Evolutionary conservation across 2,329 filamentous ascomycete genomes (phyloP).

Genomic region (Diaporthe humulicola): DNA sequence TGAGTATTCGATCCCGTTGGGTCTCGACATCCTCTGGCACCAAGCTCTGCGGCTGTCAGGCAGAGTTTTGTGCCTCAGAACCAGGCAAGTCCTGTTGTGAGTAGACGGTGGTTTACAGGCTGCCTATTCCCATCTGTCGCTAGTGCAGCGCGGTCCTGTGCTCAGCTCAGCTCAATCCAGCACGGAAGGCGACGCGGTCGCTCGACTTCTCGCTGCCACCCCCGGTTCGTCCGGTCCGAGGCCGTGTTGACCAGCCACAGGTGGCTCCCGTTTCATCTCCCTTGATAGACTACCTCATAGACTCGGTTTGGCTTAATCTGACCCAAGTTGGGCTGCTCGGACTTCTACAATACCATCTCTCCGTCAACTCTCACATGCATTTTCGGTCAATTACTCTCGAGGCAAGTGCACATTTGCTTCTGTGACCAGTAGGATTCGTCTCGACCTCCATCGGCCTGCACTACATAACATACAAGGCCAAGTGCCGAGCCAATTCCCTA

Average conservation of each 20-base stretch:
- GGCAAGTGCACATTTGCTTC: background rate
- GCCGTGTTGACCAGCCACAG: constrained; percentile 24
- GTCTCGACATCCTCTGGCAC: constrained; percentile 63
- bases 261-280: constrained; percentile 25
- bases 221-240: constrained; percentile 20
- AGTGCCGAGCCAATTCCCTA: background rate
- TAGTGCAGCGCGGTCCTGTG: background rate
- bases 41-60: constrained; percentile 20
- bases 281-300: constrained; percentile 28
- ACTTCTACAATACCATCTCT: background rate
- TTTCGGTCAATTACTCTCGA: background rate
- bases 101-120: background rate
- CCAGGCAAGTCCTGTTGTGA: background rate
- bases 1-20: constrained; percentile 74
- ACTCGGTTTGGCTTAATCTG: background rate
- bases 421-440: background rate
- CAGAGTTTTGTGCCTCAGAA: background rate
- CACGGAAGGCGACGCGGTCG: constrained; percentile 23
- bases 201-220: constrained; percentile 6
- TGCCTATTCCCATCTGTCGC: background rate
- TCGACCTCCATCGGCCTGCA: background rate
- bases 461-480: background rate
- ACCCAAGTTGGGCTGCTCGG: background rate
- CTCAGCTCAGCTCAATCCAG: background rate
- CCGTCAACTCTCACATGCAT: background rate